These are phyloP conservation scores for Geotrichum citri-aurantii DNA, from an alignment of 1,139 yeast genomes.

Conservation along the genomic window DNA sequence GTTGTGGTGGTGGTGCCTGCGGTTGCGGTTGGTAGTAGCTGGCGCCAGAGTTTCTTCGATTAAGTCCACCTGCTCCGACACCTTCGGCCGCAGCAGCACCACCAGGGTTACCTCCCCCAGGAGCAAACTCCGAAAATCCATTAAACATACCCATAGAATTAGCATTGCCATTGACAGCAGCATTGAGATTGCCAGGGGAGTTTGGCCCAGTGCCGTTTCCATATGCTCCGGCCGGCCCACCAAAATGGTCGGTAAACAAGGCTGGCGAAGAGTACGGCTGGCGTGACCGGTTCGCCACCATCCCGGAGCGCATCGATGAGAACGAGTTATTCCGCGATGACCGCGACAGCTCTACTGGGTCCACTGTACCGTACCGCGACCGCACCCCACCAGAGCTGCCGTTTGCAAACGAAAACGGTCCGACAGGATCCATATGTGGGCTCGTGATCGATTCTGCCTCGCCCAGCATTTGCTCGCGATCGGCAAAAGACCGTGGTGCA, in stretches of 20 bases:
- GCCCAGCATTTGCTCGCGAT: background rate
- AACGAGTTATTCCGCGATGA: background rate
- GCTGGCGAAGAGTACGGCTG: constrained; percentile 8
- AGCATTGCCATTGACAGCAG: background rate
- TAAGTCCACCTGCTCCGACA: background rate
- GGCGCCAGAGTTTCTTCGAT: background rate
- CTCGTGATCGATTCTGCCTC: background rate
- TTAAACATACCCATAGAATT: background rate
- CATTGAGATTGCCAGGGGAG: background rate
- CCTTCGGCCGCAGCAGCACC: background rate
- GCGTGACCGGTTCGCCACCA: background rate
- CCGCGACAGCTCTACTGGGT: background rate
- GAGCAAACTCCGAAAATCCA: background rate
- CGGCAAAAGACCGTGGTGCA: background rate
- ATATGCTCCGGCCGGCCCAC: background rate
- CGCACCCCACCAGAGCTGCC: background rate
- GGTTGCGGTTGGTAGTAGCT: background rate
- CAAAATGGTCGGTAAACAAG: constrained; percentile 7
- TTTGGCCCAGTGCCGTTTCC: background rate
- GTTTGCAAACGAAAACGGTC: background rate
- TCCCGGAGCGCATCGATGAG: background rate
- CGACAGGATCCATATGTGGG: background rate
- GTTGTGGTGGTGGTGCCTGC: background rate
- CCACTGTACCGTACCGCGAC: background rate
- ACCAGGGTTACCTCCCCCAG: background rate